Conservation (phyloP, 306 rosid genomes). For the Begonia peltatifolia region DNA sequence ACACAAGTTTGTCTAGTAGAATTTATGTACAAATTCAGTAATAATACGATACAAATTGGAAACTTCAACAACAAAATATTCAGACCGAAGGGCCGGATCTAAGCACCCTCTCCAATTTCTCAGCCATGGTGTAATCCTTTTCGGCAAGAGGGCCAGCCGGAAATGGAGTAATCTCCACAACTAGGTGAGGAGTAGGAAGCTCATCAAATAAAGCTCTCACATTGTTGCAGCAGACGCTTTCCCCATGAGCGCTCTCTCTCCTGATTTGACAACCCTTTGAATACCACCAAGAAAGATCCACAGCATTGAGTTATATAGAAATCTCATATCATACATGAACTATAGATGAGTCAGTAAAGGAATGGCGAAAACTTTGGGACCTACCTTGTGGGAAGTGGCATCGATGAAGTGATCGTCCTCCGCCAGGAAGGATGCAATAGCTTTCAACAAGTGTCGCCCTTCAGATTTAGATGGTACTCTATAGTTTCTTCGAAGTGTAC, state of each 20-base stretch:
- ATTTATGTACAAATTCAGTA: neutral
- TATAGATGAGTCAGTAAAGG: too few relatives aligned
- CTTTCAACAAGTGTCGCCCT: slow-evolving; percentile 69
- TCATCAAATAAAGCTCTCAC: slow-evolving; percentile 95
- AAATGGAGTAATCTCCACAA: slow-evolving; percentile 77
- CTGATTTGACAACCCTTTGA: slow-evolving; percentile 89
- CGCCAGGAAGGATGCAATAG: slow-evolving; percentile 69
- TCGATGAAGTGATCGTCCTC: slow-evolving; percentile 85
- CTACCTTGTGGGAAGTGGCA: slow-evolving; percentile 92
- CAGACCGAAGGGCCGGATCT: slow-evolving; percentile 77
- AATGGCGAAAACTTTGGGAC: too few relatives aligned
- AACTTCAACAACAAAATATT: slow-evolving; percentile 8
- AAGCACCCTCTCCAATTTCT: slow-evolving; percentile 81
- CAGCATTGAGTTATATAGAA: too few relatives aligned
- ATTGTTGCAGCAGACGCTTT: slow-evolving; percentile 93
- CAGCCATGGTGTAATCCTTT: slow-evolving; percentile 78
- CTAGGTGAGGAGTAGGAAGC: slow-evolving; percentile 85
- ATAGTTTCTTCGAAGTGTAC: slow-evolving; percentile 85
- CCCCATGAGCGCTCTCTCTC: slow-evolving; percentile 95
- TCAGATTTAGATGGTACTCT: slow-evolving; percentile 68
- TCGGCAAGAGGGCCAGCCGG: slow-evolving; percentile 73
- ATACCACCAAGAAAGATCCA: neutral
- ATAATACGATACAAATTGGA: neutral
- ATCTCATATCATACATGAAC: too few relatives aligned
- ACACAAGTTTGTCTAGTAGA: too few relatives aligned